These are phyloP conservation scores for Cordyceps farinosa DNA, from an alignment of 2,329 filamentous ascomycete genomes.

Conservation along the genomic window DNA sequence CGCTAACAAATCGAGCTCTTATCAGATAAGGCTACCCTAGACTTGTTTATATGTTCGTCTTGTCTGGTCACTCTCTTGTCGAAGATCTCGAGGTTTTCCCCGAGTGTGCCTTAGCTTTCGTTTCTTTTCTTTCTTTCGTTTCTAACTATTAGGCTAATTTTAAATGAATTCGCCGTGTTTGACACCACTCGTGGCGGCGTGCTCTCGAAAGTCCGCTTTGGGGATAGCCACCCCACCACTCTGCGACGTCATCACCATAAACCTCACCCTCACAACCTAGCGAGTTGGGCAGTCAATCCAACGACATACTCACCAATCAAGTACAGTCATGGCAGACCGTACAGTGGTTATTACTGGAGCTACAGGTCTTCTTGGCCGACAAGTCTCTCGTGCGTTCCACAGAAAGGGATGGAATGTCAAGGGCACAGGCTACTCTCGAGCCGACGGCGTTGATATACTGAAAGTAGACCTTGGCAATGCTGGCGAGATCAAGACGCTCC, in stretches of 20 bases:
- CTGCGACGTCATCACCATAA: neutral
- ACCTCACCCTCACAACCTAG: neutral
- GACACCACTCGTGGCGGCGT: no score
- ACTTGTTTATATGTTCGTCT: neutral
- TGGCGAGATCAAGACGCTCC: constrained; percentile 44
- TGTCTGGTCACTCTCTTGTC: no score
- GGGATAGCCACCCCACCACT: neutral
- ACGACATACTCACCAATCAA: neutral
- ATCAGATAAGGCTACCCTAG: constrained; percentile 14
- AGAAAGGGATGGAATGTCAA: constrained; percentile 60
- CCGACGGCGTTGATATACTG: constrained; percentile 64
- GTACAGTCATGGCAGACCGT: constrained; percentile 24
- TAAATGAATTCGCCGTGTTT: no score
- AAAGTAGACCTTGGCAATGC: constrained; percentile 52
- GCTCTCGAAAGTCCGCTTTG: no score
- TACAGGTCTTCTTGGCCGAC: constrained; percentile 76
- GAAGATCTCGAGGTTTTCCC: no score
- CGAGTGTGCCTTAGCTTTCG: no score
- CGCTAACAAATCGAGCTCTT: constrained; percentile 11
- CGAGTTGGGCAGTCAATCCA: neutral
- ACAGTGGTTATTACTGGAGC: constrained; percentile 78
- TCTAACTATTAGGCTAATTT: neutral
- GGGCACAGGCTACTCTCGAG: constrained; percentile 71
- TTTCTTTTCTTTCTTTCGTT: neutral
- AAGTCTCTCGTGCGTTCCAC: constrained; percentile 70